Evolutionary conservation across 148 eudicot genomes (phyloP).

Genomic region (Camellia lanceoleosa): DNA sequence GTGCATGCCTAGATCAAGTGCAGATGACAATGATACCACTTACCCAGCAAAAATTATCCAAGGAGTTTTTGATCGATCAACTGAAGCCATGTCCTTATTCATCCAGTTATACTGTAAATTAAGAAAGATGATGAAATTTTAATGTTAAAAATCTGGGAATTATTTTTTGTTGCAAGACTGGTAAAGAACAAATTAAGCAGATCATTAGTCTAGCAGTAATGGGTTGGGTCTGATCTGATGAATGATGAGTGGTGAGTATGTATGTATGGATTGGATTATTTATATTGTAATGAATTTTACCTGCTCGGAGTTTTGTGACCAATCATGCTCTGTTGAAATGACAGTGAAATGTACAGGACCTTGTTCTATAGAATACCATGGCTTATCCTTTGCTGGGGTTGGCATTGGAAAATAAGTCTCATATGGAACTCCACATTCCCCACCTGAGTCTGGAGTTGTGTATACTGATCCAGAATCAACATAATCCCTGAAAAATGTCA

Average conservation of each 20-base stretch:
- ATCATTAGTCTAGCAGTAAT: no score
- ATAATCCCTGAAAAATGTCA: slow-evolving; percentile 49
- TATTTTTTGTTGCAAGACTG: no score
- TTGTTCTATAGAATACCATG: slow-evolving; percentile 71
- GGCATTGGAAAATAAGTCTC: slow-evolving; percentile 92
- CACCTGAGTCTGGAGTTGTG: slow-evolving; percentile 78
- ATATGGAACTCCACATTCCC: slow-evolving; percentile 93
- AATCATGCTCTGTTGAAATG: slow-evolving; percentile 56
- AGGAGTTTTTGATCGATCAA: slow-evolving; percentile 71
- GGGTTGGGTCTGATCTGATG: no score
- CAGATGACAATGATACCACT: not conserved
- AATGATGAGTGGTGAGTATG: not conserved
- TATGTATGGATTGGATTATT: no score
- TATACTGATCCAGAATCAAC: slow-evolving; percentile 60
- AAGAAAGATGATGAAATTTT: no score
- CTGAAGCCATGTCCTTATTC: slow-evolving; percentile 71
- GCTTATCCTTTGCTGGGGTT: slow-evolving; percentile 64
- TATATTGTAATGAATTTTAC: slow-evolving; percentile 16
- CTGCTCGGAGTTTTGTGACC: slow-evolving; percentile 54
- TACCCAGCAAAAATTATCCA: slow-evolving; percentile 85
- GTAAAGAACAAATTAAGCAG: no score
- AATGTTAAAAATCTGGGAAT: no score
- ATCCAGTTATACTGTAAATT: slow-evolving; percentile 62
- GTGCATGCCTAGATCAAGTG: no score
- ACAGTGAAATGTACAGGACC: slow-evolving; percentile 58